Base-by-base conservation (phyloP, 2,329 filamentous ascomycete species). In the Orbilia blumenaviensis region DNA sequence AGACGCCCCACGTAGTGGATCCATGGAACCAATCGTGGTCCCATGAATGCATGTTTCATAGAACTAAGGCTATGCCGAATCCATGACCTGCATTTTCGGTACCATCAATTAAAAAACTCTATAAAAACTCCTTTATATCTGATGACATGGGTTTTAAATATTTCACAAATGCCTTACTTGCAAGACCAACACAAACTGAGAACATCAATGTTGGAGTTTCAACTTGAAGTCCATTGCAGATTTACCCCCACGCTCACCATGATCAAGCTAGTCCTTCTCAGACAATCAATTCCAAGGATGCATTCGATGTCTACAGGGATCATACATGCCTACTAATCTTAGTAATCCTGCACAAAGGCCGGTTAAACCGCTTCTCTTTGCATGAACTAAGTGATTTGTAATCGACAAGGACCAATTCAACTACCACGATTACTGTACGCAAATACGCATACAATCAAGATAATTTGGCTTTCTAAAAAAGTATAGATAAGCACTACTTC, bases 371-470 rank as follows among this genome's bases (percentile, higher is more conserved):
- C 48, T 14, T 23, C 34, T 27, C n/a, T 2, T 16, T 50, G 66
- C 54, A 69, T 38, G 54, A 62, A 54, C 50, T 69, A 56, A 54
- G 66, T n/a, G 54, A 69, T 69, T 69, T 69, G 54, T 69, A 69
- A 69, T 69, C 66, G 8, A n/a, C 42, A 69, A 52, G 29, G 23
- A 32, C 18, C 16, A 12, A 62, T 48, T 25, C 7, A 46, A 34
- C 18, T 8, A 56, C 58, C 23, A 23, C 12, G 18, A 61, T 18
- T 29, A 6, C n/a, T n/a, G n/a, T n/a, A n/a, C n/a, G n/a, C n/a
- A n/a, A n/a, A n/a, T n/a, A n/a, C n/a, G 29, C 3, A 21, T 21
- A 36, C 4, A 36, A 12, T 16, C 14, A 9, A 14, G 16, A 34
- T 36, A 34, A n/a, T n/a, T n/a, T n/a, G n/a, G n/a, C n/a, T n/a